Conservation (phyloP, 345 rosid species). For the Durio zibethinus region DNA sequence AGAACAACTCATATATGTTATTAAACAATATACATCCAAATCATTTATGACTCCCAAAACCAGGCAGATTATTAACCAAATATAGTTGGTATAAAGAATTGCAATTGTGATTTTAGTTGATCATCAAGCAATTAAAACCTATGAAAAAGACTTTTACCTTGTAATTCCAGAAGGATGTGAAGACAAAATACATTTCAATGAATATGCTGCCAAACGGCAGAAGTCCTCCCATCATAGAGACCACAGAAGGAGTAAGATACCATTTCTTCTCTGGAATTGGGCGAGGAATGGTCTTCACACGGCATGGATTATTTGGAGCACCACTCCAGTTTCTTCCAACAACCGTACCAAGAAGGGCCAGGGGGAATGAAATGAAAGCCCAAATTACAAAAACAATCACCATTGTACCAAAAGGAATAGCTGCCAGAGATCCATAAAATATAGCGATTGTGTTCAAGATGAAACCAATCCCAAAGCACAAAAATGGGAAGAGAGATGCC, state of each 20-base stretch:
- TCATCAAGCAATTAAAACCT: not conserved
- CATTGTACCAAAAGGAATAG: conserved; percentile 96
- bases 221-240: conserved; percentile 90
- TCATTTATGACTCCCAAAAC: not conserved
- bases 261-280: conserved; percentile 97
- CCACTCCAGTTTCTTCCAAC: conserved; percentile 97
- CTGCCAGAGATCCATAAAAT: conserved; percentile 91
- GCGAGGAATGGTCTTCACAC: conserved; percentile 95
- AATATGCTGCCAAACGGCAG: conserved; percentile 96
- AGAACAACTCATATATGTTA: not conserved
- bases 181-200: conserved; percentile 92
- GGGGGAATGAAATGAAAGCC: conserved; percentile 96
- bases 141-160: conserved; percentile 49
- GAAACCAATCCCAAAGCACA: conserved; percentile 94
- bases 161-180: conserved; percentile 98
- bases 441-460: conserved; percentile 83
- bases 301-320: conserved; percentile 94
- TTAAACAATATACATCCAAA: conserved; percentile 2
- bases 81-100: not conserved
- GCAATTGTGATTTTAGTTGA: not conserved
- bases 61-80: not conserved
- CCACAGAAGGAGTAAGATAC: conserved; percentile 91
- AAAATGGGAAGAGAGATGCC: conserved; percentile 89
- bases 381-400: conserved; percentile 89
- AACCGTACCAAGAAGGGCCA: conserved; percentile 93